These are phyloP conservation scores for Ambrosiella xylebori DNA, from an alignment of 2,329 filamentous ascomycete species.

Conservation along the genomic window DNA sequence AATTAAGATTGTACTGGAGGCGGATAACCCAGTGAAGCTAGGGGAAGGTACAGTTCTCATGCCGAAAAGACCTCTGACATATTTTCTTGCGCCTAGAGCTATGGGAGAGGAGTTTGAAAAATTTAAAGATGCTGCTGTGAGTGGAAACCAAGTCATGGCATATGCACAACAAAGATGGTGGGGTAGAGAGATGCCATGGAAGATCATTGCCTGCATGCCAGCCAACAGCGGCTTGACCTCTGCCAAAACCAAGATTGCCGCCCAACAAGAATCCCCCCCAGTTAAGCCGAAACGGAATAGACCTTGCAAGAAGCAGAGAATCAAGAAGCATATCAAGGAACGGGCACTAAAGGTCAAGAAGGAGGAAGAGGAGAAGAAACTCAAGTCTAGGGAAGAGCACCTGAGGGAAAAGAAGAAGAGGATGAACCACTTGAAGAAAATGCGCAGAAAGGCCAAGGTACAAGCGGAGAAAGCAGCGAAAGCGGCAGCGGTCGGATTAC, in stretches of 20 bases:
- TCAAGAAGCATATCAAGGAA: constrained; percentile 30
- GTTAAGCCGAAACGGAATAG: constrained; percentile 13
- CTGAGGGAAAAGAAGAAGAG: constrained; percentile 42
- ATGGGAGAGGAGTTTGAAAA: constrained; percentile 19
- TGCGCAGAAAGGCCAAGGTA: constrained; percentile 40
- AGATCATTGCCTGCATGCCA: constrained; percentile 28
- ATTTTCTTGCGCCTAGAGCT: constrained; percentile 30
- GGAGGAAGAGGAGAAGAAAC: constrained; percentile 21
- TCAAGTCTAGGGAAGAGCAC: constrained; percentile 30
- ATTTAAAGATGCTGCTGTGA: constrained; percentile 26
- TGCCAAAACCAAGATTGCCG: constrained; percentile 4
- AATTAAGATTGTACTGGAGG: constrained; percentile 34
- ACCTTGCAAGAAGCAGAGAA: constrained; percentile 41
- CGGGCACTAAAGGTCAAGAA: constrained; percentile 26
- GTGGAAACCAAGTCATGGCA: constrained; percentile 31
- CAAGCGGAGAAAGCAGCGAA: constrained; percentile 30
- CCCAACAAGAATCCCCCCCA: not conserved
- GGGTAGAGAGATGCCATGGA: constrained; percentile 45
- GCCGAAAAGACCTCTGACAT: constrained; percentile 26
- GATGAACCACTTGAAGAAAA: constrained; percentile 41
- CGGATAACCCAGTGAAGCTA: constrained; percentile 20
- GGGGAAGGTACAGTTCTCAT: constrained; percentile 22
- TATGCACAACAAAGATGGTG: constrained; percentile 30
- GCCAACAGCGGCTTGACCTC: constrained; percentile 19
- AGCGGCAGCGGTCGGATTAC: not conserved